Conservation (phyloP, 306 rosid species). For the Astragalus membranaceus region DNA sequence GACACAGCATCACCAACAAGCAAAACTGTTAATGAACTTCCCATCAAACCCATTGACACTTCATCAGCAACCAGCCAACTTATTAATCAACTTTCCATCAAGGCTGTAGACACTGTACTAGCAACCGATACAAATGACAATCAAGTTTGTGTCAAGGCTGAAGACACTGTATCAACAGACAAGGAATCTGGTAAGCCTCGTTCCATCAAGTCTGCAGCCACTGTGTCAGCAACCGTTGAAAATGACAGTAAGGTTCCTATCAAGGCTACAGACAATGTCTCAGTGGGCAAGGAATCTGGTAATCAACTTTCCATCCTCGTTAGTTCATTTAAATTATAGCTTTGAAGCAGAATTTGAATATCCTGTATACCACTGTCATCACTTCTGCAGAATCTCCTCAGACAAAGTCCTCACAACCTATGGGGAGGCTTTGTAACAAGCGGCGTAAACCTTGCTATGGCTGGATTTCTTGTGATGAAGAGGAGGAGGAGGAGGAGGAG, state of each 20-base stretch:
- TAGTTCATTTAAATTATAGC: neutral
- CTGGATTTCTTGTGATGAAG: constrained; percentile 30
- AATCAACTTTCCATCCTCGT: neutral
- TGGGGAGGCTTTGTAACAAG: neutral
- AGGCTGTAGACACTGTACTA: neutral
- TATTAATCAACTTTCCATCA: neutral
- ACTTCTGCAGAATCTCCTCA: neutral
- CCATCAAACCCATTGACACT: neutral
- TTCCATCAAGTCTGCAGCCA: neutral
- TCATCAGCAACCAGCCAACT: neutral
- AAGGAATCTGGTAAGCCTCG: neutral
- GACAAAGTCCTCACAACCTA: neutral
- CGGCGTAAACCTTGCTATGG: constrained; percentile 32
- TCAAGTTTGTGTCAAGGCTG: neutral
- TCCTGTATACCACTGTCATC: neutral
- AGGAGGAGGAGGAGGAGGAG: constrained; percentile 9
- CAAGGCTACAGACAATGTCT: neutral
- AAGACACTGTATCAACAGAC: neutral
- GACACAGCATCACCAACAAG: neutral
- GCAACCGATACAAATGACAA: neutral
- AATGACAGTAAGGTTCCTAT: neutral
- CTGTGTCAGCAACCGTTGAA: neutral
- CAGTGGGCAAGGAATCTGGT: neutral
- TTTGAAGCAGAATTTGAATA: neutral
- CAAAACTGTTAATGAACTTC: constrained; percentile 13